Conservation (phyloP, 2,329 filamentous ascomycete species). For the Colletotrichum musicola region DNA sequence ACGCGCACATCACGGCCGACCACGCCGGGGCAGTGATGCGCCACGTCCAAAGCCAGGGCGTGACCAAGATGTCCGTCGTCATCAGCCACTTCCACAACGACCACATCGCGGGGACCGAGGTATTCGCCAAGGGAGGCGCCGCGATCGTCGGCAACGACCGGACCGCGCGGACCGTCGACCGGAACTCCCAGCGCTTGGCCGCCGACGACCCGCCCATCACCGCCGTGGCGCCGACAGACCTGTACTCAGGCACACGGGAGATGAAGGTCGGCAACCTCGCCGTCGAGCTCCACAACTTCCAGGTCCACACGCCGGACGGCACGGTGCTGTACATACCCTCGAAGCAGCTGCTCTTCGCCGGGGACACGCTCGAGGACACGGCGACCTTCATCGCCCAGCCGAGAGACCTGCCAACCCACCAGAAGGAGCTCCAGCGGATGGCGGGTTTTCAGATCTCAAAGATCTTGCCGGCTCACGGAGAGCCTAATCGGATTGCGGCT, state of each 20-base stretch:
- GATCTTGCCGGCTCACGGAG: slow-evolving; percentile 34
- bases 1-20: slow-evolving; percentile 37
- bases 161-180: slow-evolving; percentile 18
- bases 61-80: slow-evolving; percentile 31
- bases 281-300: slow-evolving; percentile 35
- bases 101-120: slow-evolving; percentile 31
- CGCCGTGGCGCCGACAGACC: slow-evolving; percentile 27
- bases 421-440: slow-evolving; percentile 33
- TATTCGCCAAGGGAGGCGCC: slow-evolving; percentile 31
- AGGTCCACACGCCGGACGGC: slow-evolving; percentile 32
- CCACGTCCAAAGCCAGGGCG: slow-evolving; percentile 31
- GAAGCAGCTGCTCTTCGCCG: slow-evolving; percentile 32
- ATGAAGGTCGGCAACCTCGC: slow-evolving; percentile 30
- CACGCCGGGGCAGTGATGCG: slow-evolving; percentile 39
- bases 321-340: slow-evolving; percentile 34
- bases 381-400: slow-evolving; percentile 35
- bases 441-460: slow-evolving; percentile 23
- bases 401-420: slow-evolving; percentile 17
- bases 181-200: slow-evolving; percentile 24
- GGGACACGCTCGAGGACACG: slow-evolving; percentile 35
- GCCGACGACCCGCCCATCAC: slow-evolving; percentile 30
- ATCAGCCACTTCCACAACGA: slow-evolving; percentile 38
- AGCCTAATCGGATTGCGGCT: slow-evolving; percentile 22
- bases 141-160: slow-evolving; percentile 28
- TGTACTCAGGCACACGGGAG: slow-evolving; percentile 17